Evolutionary conservation across 805 yeast genomes (phyloP), one percentile per base, ranked within the genome.

Genomic region (Clavispora asparagi): DNA sequence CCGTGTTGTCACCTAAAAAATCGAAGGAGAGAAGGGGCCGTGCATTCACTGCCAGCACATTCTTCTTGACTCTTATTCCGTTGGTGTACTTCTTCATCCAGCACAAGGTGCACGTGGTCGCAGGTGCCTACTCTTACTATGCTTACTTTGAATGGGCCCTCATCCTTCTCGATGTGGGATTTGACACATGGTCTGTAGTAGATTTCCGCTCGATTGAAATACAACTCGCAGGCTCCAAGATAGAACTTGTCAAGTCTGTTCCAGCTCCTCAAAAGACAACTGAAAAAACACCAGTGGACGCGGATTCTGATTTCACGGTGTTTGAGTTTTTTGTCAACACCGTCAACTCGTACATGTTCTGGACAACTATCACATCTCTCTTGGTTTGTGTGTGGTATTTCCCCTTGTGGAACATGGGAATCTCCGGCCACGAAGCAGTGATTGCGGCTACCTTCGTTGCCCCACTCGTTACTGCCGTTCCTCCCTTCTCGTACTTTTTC

Each of bases 381-480:
- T 85, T 89, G 39, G 77, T 94, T 46, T 82, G 94, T 59, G 82
- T 94, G 42, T 94, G 99, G 99, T 88, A 87, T 70, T 94, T 94
- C 75, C 99, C 99, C 10, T 73, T 94, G 51, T 94, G 99, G 99
- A 79, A 86, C 61, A 90, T 94, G 97, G 98, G 97, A 7, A 85
- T 94, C 39, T 86, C 96, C 1, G 99, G 99, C 4, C 91, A 87
- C 62, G 99, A 94, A 67, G 85, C 85, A 0, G 76, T 82, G 3
- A 72, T 88, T 40, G 47, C 59, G 11, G 60, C 80, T 7, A 68
- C 81, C 19, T 69, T 82, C 33, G 44, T 81, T 10, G 75, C 86
- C 3, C 89, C 96, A 1, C 48, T 83, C 12, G 36, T 86, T 2
- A 66, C 85, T 26, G 65, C 65, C 5, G 52, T 83, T 13, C 41